phyloP scores from a whole-genome alignment of 495 filamentous ascomycete genomes.

The Talaromyces ruber region DNA sequence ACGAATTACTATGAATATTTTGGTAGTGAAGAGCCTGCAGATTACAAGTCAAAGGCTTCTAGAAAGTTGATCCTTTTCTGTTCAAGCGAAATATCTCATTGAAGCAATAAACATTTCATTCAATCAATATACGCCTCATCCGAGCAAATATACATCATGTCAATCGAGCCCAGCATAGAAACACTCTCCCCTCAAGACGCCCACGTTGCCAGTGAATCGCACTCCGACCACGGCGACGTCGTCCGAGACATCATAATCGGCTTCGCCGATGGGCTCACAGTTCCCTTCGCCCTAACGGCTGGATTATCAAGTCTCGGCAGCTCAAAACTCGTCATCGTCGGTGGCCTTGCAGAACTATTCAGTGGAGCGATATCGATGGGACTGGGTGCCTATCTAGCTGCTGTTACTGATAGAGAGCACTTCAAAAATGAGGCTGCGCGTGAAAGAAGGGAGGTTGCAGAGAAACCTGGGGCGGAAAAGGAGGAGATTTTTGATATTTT shows the following conservation, averaged over 20 bases:
- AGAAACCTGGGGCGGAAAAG: slow-evolving; percentile 29
- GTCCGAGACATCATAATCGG: slow-evolving; percentile 42
- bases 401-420: slow-evolving; percentile 37
- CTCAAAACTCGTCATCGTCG: slow-evolving; percentile 58
- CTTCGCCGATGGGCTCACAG: slow-evolving; percentile 56
- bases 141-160: not conserved
- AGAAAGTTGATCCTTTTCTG: too few species aligned
- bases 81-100: too few species aligned
- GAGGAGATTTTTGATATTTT: slow-evolving; percentile 35
- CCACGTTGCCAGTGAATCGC: not conserved
- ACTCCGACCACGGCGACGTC: not conserved
- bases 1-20: not conserved
- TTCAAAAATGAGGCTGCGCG: slow-evolving; percentile 37
- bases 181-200: slow-evolving; percentile 1
- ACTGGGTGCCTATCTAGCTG: slow-evolving; percentile 51
- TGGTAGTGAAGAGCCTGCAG: not conserved
- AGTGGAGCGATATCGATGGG: slow-evolving; percentile 65
- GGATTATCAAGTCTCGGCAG: slow-evolving; percentile 50
- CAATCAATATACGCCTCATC: too few species aligned
- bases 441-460: slow-evolving; percentile 31
- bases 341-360: slow-evolving; percentile 59
- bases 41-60: not conserved
- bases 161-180: slow-evolving; percentile 1
- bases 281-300: slow-evolving; percentile 58
- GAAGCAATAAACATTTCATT: too few species aligned